These are phyloP conservation scores for Hibiscus syriacus DNA, from an alignment of 345 rosid species.

Conservation along the genomic window DNA sequence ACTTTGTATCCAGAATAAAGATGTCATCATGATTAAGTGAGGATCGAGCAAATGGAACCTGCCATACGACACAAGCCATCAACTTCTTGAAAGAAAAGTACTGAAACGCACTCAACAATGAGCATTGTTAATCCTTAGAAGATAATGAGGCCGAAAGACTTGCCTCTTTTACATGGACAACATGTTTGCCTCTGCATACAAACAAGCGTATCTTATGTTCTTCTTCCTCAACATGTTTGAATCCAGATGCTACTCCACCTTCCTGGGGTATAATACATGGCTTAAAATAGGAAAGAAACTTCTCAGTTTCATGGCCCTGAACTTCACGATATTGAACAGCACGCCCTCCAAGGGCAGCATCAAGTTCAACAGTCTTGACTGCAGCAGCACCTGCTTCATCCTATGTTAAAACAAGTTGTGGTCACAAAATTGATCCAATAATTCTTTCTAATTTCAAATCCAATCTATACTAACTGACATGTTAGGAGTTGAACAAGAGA, in stretches of 20 bases:
- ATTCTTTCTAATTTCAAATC: not conserved
- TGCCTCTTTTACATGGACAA: constrained; percentile 93
- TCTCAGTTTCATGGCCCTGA: constrained; percentile 95
- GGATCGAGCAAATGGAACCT: constrained; percentile 95
- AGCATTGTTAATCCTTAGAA: not conserved
- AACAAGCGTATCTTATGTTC: constrained; percentile 75
- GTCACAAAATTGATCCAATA: constrained; percentile 11
- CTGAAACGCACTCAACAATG: not conserved
- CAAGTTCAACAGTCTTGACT: constrained; percentile 87
- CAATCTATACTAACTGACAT: not conserved
- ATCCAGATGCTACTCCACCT: constrained; percentile 93
- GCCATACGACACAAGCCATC: constrained; percentile 17
- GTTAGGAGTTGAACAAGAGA: not conserved
- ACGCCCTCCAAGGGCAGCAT: constrained; percentile 99
- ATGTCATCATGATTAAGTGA: constrained; percentile 95
- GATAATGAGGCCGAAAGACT: constrained; percentile 20
- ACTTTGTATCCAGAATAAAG: constrained; percentile 87
- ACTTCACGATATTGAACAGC: constrained; percentile 98
- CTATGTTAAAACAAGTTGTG: constrained; percentile 35
- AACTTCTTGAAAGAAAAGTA: constrained; percentile 9
- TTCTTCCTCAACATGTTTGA: constrained; percentile 69
- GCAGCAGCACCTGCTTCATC: constrained; percentile 96
- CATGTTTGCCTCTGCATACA: constrained; percentile 93
- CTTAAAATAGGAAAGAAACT: constrained; percentile 89
- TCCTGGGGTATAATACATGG: constrained; percentile 96